Percentiles rank a stretch among this genome's conserved stretches.
Evolutionary conservation across 1,284 basidiomycete species (phyloP).

Genomic region (Boletellus dicymbophilus): DNA sequence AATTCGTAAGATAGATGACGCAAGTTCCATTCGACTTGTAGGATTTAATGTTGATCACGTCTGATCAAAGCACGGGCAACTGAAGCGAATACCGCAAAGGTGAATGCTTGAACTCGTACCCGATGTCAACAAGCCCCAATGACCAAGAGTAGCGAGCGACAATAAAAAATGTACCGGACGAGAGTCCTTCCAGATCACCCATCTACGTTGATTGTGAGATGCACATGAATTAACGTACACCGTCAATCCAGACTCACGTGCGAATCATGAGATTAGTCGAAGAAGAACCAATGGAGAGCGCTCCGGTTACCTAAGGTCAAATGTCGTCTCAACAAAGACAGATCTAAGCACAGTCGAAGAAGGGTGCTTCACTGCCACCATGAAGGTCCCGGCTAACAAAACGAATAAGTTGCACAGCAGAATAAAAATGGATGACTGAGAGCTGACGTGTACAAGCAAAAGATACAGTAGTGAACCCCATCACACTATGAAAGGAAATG

Average conservation of each 20-base stretch:
- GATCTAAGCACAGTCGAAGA: neutral
- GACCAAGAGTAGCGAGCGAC: constrained; percentile 13
- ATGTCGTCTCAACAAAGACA: neutral
- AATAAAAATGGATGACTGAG: neutral
- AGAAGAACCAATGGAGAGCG: constrained; percentile 8
- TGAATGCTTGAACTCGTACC: constrained; percentile 5
- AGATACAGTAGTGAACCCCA: too few species aligned
- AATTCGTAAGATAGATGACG: neutral
- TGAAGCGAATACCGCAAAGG: neutral
- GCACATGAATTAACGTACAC: neutral
- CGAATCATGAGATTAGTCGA: constrained; percentile 29
- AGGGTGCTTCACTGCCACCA: neutral
- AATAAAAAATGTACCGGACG: constrained; percentile 16
- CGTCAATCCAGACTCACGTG: constrained; percentile 14
- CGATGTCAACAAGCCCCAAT: constrained; percentile 18
- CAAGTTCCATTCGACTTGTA: constrained; percentile 4
- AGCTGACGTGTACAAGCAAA: constrained; percentile 19
- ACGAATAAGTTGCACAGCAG: neutral
- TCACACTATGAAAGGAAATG: too few species aligned
- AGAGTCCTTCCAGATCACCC: constrained; percentile 27
- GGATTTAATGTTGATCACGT: neutral
- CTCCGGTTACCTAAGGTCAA: constrained; percentile 2
- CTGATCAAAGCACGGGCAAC: constrained; percentile 3
- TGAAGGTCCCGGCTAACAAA: constrained; percentile 2
- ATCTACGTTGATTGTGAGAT: constrained; percentile 15